Evolutionary conservation across 257 asterid genomes (phyloP).

Genomic region (Thymus quinquecostatus): DNA sequence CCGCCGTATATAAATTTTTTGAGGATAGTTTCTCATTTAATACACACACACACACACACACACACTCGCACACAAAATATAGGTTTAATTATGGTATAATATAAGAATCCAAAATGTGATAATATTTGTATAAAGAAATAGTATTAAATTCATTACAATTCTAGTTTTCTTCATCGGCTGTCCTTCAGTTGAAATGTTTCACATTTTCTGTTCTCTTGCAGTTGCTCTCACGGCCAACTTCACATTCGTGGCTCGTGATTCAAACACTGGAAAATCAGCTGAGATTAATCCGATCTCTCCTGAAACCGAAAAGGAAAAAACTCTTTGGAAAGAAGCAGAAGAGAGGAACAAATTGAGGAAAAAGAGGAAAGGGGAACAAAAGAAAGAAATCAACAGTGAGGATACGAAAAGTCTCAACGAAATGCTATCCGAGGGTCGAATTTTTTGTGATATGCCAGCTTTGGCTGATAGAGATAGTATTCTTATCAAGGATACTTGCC

Average conservation of each 20-base stretch:
- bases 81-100: no score
- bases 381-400: slow-evolving; percentile 51
- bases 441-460: slow-evolving; percentile 92
- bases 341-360: slow-evolving; percentile 77
- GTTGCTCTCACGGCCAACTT: slow-evolving; percentile 89
- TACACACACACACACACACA: no score
- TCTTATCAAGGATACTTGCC: slow-evolving; percentile 78
- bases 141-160: no score
- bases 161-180: slow-evolving; percentile 39
- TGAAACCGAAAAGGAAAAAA: slow-evolving; percentile 68
- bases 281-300: slow-evolving; percentile 73
- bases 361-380: slow-evolving; percentile 55
- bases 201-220: slow-evolving; percentile 40
- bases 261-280: slow-evolving; percentile 80
- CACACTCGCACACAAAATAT: no score
- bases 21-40: no score
- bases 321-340: slow-evolving; percentile 80
- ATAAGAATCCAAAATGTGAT: no score
- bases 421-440: slow-evolving; percentile 75
- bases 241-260: slow-evolving; percentile 95
- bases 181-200: slow-evolving; percentile 9
- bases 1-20: no score
- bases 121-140: no score
- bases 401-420: slow-evolving; percentile 55
- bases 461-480: slow-evolving; percentile 87